phyloP scores from a whole-genome alignment of 805 yeast species.

The Vanderwaltozyma yarrowii region DNA sequence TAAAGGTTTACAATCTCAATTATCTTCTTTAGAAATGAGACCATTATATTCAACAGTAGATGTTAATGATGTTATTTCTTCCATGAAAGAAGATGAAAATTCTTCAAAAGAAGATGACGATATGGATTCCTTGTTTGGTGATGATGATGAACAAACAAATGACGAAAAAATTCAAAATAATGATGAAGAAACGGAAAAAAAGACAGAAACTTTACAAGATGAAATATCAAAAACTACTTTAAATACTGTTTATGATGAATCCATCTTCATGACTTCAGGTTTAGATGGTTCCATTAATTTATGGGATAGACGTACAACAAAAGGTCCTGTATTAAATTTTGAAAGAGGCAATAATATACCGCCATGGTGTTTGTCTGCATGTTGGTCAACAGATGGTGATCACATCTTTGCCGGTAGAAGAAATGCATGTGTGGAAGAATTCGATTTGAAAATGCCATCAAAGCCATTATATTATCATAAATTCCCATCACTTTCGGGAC shows the following conservation, averaged over 20 bases:
- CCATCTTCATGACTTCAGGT: conserved; percentile 65
- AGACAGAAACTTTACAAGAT: conserved; percentile 4
- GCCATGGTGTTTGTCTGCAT: conserved; percentile 88
- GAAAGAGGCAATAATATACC: conserved; percentile 58
- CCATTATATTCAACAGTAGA: conserved; percentile 44
- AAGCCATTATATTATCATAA: conserved; percentile 48
- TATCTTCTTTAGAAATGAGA: conserved; percentile 64
- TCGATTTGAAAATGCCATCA: conserved; percentile 49
- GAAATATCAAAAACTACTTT: conserved; percentile 21
- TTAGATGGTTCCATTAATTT: conserved; percentile 72
- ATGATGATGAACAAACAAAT: conserved; percentile 35
- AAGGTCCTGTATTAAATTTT: conserved; percentile 35
- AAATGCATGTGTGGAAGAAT: conserved; percentile 76
- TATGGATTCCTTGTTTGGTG: conserved; percentile 51
- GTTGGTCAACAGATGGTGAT: conserved; percentile 83
- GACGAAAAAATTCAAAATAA: conserved; percentile 5
- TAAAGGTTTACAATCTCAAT: conserved; percentile 60
- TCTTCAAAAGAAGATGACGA: conserved; percentile 29
- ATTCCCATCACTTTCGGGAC: conserved; percentile 84
- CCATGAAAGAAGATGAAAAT: conserved; percentile 27
- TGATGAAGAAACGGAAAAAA: conserved; percentile 3
- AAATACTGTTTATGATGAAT: conserved; percentile 29
- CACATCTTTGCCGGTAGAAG: conserved; percentile 76
- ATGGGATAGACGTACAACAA: conserved; percentile 64
- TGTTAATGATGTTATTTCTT: conserved; percentile 19